A percentile compares a stretch with the other conserved stretches of the same genome.
Conservation (phyloP, 805 yeast genomes). For the Cyberlindnera xishuangbannaensis region DNA sequence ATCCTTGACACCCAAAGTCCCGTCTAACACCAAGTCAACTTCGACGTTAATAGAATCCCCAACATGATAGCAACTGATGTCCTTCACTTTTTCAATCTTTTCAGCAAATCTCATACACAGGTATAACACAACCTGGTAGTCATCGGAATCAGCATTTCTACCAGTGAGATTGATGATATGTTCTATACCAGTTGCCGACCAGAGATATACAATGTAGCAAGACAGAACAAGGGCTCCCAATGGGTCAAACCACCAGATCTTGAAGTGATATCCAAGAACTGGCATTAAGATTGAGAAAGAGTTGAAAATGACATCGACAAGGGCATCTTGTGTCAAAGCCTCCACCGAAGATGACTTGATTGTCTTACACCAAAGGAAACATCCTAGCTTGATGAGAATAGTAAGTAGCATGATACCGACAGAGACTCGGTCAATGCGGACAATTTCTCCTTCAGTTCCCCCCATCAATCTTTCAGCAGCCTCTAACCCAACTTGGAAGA, state of each 20-base stretch:
- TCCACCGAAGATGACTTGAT: conserved; percentile 63
- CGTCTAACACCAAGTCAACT: conserved; percentile 61
- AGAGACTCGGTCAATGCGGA: conserved; percentile 45
- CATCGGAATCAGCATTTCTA: conserved; percentile 55
- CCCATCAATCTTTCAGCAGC: conserved; percentile 45
- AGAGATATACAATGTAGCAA: conserved; percentile 53
- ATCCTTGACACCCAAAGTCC: conserved; percentile 49
- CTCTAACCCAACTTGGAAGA: conserved; percentile 65
- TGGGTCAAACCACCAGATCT: conserved; percentile 70
- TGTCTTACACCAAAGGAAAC: conserved; percentile 59
- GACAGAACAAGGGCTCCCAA: conserved; percentile 64
- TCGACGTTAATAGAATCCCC: conserved; percentile 76
- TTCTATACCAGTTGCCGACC: conserved; percentile 61
- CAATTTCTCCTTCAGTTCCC: conserved; percentile 32
- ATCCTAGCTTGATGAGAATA: conserved; percentile 49
- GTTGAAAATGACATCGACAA: conserved; percentile 73
- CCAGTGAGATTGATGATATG: conserved; percentile 76
- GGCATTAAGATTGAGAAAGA: conserved; percentile 69
- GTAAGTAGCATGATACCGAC: conserved; percentile 57
- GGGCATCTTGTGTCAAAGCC: conserved; percentile 79
- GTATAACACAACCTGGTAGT: conserved; percentile 62
- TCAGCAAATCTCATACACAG: conserved; percentile 65
- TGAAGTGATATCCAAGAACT: conserved; percentile 43
- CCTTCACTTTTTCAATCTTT: conserved; percentile 56
- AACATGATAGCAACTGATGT: conserved; percentile 67